Percentiles rank a stretch among this genome's conserved stretches.
Conservation (phyloP, 768 basidiomycete species). For the Leccinum ochraceum region DNA sequence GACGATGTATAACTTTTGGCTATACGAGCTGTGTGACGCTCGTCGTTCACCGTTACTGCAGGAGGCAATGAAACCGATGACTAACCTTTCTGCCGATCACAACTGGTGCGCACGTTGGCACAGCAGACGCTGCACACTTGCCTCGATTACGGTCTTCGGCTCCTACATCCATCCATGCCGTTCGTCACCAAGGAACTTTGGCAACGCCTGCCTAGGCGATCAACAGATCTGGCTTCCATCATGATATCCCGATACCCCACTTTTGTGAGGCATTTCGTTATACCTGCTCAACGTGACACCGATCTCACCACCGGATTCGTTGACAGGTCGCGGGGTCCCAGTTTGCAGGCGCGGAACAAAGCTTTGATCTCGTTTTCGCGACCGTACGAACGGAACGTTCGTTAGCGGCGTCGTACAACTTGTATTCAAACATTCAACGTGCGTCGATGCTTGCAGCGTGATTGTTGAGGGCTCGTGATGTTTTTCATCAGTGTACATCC, state of each 20-base stretch:
- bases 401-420: conserved; percentile 74
- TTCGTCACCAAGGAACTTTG: conserved; percentile 48
- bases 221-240: conserved; percentile 81
- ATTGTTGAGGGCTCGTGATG: no score
- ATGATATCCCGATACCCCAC: conserved; percentile 87
- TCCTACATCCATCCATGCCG: conserved; percentile 96
- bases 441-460: background rate
- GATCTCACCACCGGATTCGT: background rate
- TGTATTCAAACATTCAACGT: conserved; percentile 68
- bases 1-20: conserved; percentile 89
- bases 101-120: conserved; percentile 68
- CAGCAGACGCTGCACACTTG: conserved; percentile 96
- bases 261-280: conserved; percentile 50
- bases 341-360: no score
- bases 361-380: conserved; percentile 58
- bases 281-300: background rate
- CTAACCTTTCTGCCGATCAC: conserved; percentile 68
- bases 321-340: conserved; percentile 38
- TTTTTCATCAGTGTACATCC: background rate
- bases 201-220: conserved; percentile 89
- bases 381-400: conserved; percentile 59
- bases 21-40: conserved; percentile 96
- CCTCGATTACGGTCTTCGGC: conserved; percentile 83
- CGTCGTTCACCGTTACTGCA: conserved; percentile 33
- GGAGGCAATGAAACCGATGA: conserved; percentile 99